phyloP scores from a whole-genome alignment of 768 basidiomycete genomes.

The Calocybe cyanea region DNA sequence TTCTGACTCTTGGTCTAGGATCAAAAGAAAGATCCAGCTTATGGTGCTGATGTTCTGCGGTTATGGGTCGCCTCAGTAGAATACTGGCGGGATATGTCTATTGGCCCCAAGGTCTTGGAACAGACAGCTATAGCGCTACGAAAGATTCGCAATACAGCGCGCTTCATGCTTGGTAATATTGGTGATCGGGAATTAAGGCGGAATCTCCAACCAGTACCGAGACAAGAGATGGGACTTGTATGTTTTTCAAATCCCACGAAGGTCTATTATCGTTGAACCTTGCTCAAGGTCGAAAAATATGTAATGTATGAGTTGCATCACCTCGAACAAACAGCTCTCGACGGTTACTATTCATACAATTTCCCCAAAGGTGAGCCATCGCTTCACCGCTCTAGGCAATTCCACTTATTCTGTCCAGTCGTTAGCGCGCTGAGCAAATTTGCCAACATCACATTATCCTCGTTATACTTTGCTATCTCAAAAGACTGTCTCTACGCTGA shows the following conservation, averaged over 20 bases:
- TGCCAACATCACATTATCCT: slow-evolving; percentile 79
- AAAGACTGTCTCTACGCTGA: slow-evolving; percentile 90
- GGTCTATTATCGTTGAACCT: not conserved
- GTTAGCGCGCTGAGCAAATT: slow-evolving; percentile 72
- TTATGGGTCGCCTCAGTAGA: slow-evolving; percentile 92
- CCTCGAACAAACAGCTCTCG: slow-evolving; percentile 63
- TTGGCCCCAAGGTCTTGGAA: slow-evolving; percentile 72
- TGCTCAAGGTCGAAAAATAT: slow-evolving; percentile 73
- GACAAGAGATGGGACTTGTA: slow-evolving; percentile 61
- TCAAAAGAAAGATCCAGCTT: slow-evolving; percentile 67
- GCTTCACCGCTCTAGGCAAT: slow-evolving; percentile 3
- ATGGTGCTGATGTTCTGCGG: slow-evolving; percentile 83
- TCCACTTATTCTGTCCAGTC: slow-evolving; percentile 39
- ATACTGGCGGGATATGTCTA: slow-evolving; percentile 83
- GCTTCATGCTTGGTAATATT: slow-evolving; percentile 85
- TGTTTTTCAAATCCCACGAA: slow-evolving; percentile 20
- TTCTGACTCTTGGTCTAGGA: slow-evolving; percentile 36
- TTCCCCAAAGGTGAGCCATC: slow-evolving; percentile 71
- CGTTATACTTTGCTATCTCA: slow-evolving; percentile 87
- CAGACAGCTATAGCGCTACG: slow-evolving; percentile 74
- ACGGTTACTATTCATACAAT: slow-evolving; percentile 69
- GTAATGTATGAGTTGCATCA: slow-evolving; percentile 80
- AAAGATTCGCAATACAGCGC: slow-evolving; percentile 81
- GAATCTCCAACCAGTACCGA: slow-evolving; percentile 32
- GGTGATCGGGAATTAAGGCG: slow-evolving; percentile 31